phyloP scores from a whole-genome alignment of 2,329 filamentous ascomycete species.

The Blumeria hordei region DNA sequence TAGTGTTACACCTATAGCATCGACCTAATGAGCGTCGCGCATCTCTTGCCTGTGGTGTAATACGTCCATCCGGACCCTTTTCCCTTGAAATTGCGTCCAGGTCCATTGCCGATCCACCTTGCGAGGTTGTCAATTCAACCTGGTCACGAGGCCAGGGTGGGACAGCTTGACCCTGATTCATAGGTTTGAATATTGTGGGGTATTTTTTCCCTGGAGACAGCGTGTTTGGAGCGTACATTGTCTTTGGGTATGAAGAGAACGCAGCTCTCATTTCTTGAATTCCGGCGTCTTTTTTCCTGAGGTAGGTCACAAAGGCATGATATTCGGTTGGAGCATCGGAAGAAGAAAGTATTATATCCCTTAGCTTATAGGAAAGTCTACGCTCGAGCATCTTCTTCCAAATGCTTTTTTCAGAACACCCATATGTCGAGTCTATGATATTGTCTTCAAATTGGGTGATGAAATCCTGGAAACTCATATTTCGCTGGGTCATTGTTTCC shows the following conservation, averaged over 20 bases:
- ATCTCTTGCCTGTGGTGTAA: not conserved
- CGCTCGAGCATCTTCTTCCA: not conserved
- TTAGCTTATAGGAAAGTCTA: not conserved
- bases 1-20: not conserved
- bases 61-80: not conserved
- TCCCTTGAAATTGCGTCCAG: not conserved
- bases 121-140: not conserved
- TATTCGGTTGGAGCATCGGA: not conserved
- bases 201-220: not conserved
- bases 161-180: not conserved
- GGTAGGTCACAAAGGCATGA: not conserved
- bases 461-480: no score
- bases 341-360: not conserved
- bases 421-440: no score
- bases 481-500: no score
- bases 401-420: no score
- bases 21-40: not conserved
- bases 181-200: not conserved
- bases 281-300: not conserved
- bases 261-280: not conserved
- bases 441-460: no score
- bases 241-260: not conserved
- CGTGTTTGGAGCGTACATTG: not conserved
- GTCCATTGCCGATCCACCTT: not conserved
- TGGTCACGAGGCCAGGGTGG: not conserved